Evolutionary conservation across 805 yeast genomes (phyloP), one percentile per base, ranked within the genome.

Genomic region (Ogataea parapolymorpha): DNA sequence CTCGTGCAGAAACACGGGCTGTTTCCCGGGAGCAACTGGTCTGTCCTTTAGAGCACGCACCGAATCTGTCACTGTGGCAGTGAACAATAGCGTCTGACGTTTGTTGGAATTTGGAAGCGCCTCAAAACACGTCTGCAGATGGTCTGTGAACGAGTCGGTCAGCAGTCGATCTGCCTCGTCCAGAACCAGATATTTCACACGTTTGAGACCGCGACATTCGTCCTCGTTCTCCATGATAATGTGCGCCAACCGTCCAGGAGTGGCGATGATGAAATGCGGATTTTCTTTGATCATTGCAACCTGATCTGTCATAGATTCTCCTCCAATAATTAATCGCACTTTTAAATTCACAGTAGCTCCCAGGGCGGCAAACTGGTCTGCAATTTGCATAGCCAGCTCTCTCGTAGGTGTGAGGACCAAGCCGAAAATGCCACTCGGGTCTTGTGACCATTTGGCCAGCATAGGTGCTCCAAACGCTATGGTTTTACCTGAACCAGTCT

Each of bases 391-490:
- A 0, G 99, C 99, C 54, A 91, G 72, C 61, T 93, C 99, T 63
- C 99, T 72, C 0, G 91, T 83, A 4, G 99, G 99, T 0, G 99
- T 93, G 42, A 93, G 63, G 1, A 93, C 76, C 2, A 93, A 67
- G 3, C 97, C 99, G 63, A 72, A 93, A 27, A 93, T 85, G 1
- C 97, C 99, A 62, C 76, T 76, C 1, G 99, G 99, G 60, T 93
- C 98, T 50, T 82, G 85, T 0, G 97, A 85, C 96, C 98, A 93
- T 56, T 83, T 74, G 1, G 95, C 79, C 41, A 93, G 69, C 87
- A 93, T 91, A 2, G 99, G 99, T n/a, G 88, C 95, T 1, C 91
- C 98, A 72, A 93, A 93, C 1, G 98, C 96, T 16, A 93, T 80
- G 2, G 99, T 93, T 61, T 93, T 93, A 75, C 99, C 99, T 13